These are phyloP conservation scores for Alternaria arbusti DNA, from an alignment of 2,329 filamentous ascomycete genomes.

Conservation along the genomic window DNA sequence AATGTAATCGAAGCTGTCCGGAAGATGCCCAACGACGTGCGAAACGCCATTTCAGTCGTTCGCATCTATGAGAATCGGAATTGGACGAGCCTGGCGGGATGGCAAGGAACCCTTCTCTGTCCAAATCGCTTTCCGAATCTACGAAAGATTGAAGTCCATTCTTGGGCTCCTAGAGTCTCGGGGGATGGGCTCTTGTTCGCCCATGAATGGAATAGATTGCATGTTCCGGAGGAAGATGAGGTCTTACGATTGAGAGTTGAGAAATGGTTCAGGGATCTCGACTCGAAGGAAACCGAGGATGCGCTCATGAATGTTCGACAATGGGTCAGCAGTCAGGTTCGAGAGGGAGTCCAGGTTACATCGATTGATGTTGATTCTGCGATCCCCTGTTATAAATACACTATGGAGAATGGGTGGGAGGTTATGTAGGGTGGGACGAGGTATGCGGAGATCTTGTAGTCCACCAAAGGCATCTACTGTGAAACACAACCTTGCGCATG, in stretches of 20 bases:
- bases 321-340: fast-evolving
- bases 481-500: too few relatives aligned
- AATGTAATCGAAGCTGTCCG: fast-evolving
- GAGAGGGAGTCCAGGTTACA: fast-evolving
- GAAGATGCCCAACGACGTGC: neutral
- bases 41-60: neutral
- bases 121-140: too few relatives aligned
- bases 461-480: too few relatives aligned
- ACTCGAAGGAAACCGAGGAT: fast-evolving
- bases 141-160: neutral
- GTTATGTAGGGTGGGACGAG: neutral
- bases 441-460: too few relatives aligned
- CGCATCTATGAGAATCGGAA: neutral
- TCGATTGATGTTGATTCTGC: neutral
- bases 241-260: neutral
- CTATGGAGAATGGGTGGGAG: fast-evolving
- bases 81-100: too few relatives aligned
- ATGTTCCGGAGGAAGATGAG: neutral
- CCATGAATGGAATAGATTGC: neutral
- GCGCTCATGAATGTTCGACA: neutral
- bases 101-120: too few relatives aligned
- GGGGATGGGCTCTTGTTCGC: neutral
- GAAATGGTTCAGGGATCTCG: neutral
- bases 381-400: neutral
- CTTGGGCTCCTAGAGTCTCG: neutral